Base-by-base conservation (phyloP, 1,284 basidiomycete species). In the Abortiporus biennis region DNA sequence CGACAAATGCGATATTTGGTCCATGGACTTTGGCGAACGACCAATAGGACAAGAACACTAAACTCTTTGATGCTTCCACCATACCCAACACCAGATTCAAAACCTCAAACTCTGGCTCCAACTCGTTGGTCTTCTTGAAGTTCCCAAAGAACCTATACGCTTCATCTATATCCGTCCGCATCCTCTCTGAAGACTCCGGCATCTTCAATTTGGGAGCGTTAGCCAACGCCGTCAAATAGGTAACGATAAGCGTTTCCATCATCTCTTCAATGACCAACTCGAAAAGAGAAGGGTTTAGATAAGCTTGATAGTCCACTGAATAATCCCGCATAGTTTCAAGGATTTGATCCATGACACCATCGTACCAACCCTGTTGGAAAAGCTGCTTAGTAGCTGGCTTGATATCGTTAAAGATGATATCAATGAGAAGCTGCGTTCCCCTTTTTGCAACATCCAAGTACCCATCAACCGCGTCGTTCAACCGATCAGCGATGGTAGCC, bases 401-500 rank as follows among this genome's bases (percentile, higher is more conserved):
- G 54, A 99, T 67, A 61, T 99, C 96, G 62, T 95, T 90, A 71
- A 98, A 94, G 51, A 99, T 85, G 57, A 96, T 82, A 54, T 91
- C 88, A 54, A 99, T 94, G 40, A 99, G 76, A 1, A 89, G 85
- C 55, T 95, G 90, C 12, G 90, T 93, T 69, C 93, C 98, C 59
- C 90, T 90, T 69, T 97, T 98, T 44, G 93, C 93, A 16, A 99
- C 92, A 64, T 99, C 96, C 52, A 99, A 76, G 66, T 95, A 98
- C 1, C 96, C 96, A 57, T 99, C 95, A 56, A 99, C 96, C 13
- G 94, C 93, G 52, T 94, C 87, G 69, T 97, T 97, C 44, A 98
- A 71, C 38, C 82, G 77, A 54, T 94, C 91, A 49, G 79, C 80
- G 55, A 99, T 96, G 8, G 77, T 73, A 2, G 70, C 73, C 43